Base-by-base conservation (phyloP, 169 alveolate genomes). In the Theileria sp. region DNA sequence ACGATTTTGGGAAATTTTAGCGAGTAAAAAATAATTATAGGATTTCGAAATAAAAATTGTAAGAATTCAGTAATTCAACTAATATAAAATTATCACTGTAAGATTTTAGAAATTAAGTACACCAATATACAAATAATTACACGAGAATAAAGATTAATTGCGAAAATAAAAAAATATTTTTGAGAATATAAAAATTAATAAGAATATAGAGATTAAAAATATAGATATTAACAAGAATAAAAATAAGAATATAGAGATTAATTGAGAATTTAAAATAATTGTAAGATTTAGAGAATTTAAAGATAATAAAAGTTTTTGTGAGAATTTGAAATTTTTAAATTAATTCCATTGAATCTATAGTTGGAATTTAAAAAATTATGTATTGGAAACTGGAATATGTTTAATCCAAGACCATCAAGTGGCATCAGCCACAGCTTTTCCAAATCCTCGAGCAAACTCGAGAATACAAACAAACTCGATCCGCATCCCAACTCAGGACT, bases 391-490 rank as follows among this genome's bases (percentile, higher is more conserved):
- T 61, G 19, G 7, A 34, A 51, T 73, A 83, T 83, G 89, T 83
- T 83, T 73, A 79, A 83, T 34, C 89, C 89, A 21, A 51, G 89
- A 60, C 89, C 89, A 8, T 83, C 80, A 49, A 80, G 89, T 80
- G 89, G 89, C 60, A 54, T 60, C 67, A 80, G 75, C 86, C 74
- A 77, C 66, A 76, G 75, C 17, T 77, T 83, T 62, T 49, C 89
- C 56, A 83, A 83, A 78, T 64, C 81, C 19, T 6, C 81, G 25
- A 77, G 65, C 61, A 74, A 69, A 51, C 61, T 69, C 61, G 77
- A 69, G 23, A 17, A 28, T 26, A 51, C 38, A 36, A 51, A 19
- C 21, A 13, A 60, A 69, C 21, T 23, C 23, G 77, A 69, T 19
- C 7, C 77, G 9, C 77, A 69, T 15, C 30, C 34, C n/a, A 5